These are phyloP conservation scores for Hypoxylon lenormandii DNA, from an alignment of 495 filamentous ascomycete species.

Conservation along the genomic window DNA sequence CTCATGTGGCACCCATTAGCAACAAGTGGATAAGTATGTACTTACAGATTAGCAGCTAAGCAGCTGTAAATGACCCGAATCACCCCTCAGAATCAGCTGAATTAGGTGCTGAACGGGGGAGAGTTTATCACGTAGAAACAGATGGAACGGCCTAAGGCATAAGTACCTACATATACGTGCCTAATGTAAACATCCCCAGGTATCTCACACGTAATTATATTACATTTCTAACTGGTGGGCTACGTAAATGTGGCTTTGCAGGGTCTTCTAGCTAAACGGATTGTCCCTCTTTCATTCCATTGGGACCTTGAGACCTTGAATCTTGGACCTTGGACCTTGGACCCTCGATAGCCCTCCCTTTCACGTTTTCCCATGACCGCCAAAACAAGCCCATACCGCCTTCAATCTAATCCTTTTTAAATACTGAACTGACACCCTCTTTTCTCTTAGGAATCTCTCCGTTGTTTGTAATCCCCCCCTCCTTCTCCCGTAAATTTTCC, in stretches of 20 bases:
- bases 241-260: conserved; percentile 31
- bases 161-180: neutral
- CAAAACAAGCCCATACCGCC: conserved; percentile 33
- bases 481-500: neutral
- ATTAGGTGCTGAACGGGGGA: too few species aligned
- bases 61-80: too few species aligned
- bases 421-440: conserved; percentile 20
- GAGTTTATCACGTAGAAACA: too few species aligned
- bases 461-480: conserved; percentile 4
- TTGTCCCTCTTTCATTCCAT: conserved; percentile 36
- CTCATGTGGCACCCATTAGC: too few species aligned
- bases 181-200: neutral
- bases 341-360: conserved; percentile 36
- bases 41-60: too few species aligned
- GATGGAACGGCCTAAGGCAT: neutral
- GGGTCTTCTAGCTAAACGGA: conserved; percentile 29
- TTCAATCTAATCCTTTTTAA: conserved; percentile 15
- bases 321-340: conserved; percentile 20
- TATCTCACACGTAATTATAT: too few species aligned
- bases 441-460: conserved; percentile 5
- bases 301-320: conserved; percentile 28
- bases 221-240: neutral
- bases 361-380: conserved; percentile 30
- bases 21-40: too few species aligned
- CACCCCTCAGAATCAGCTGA: too few species aligned